Base-by-base conservation (phyloP, 768 basidiomycete species). In the Crassisporium funariophilum region DNA sequence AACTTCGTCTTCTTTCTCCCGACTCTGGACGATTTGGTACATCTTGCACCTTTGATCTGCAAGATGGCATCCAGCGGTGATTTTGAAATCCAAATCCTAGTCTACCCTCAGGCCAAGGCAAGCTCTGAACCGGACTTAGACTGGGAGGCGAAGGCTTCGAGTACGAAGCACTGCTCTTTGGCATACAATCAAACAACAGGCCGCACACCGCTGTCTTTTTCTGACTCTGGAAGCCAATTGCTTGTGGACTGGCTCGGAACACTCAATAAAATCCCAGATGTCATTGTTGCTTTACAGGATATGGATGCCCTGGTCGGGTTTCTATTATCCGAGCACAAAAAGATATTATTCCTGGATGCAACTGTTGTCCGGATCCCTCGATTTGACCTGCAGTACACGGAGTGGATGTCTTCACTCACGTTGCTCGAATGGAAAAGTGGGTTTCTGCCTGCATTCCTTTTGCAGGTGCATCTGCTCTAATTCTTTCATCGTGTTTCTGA, bases 391-490 rank as follows among this genome's bases (percentile, higher is more conserved):
- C 27, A 44, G 2, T 58, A 62, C 35, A 57, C 53, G 4, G 59
- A 63, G 46, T 68, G 66, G 66, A 63, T 68, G 54, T 58, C 62
- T 1, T 55, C 64, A 5, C 49, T 68, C 8, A 57, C 78, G 2
- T 52, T 83, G 4, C 48, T 66, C 21, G 86, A 89, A 64, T 78
- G 81, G 74, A 66, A 65, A 62, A 77, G 88, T 88, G 48, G 50
- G 29, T n/a, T 2, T 11, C 10, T 52, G 3, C 11, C 34, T 13
- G 37, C 43, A 25, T 57, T 19, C 25, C 22, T 35, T 53, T 51
- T 45, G 51, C 44, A 38, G 53, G 47, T 42, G 56, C 17, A 23
- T 44, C 50, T 20, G 22, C 51, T 52, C 66, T 47, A 34, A 24
- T 31, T 35, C 6, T 25, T 16, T 7, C 34, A n/a, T n/a, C n/a